Evolutionary conservation across 2,329 filamentous ascomycete genomes (phyloP), one percentile per base, ranked within the genome.

Genomic region (Fusarium sp.): DNA sequence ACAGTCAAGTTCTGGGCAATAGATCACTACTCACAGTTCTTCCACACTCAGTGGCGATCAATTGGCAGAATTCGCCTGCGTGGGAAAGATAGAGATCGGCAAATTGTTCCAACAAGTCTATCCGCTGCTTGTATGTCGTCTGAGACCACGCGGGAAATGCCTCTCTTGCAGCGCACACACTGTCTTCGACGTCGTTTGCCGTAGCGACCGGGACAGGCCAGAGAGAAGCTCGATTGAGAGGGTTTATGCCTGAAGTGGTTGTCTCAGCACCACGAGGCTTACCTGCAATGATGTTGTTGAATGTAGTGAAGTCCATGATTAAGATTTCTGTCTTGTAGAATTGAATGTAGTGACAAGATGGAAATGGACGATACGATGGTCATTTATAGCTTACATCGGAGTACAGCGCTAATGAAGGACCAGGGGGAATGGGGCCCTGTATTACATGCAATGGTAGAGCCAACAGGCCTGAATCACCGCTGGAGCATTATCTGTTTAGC

Each of bases 121-220:
- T 40, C 2, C 53, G 33, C 15, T 50, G 34, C 24, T 40, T 49
- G 15, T 50, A 50, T 7, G 53, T 17, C 11, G 15, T 56, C 26
- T 33, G 24, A 24, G 53, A 31, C 53, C 53, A 56, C 4, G 19
- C 19, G 14, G 53, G 44, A 21, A 56, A 56, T 22, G 53, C 53
- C 14, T 50, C 43, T 15, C 47, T 31, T n/a, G 53, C 53, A n/a
- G 43, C 44, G 7, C 19, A 24, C 7, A 56, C 43, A n/a, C 13
- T 28, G 15, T 52, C 53, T 40, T 56, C 19, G 2, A 40, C 44
- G 15, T 50, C 53, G 9, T 15, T 24, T n/a, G 6, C 24, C 4
- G 53, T 33, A 13, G 44, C 53, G 11, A 56, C 24, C 2, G 53
- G 44, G 14, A 17, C 44, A 17, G 34, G 44, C 44, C 53, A 56